Evolutionary conservation across 1,284 basidiomycete species (phyloP).

Genomic region (Fomitiporia mediterranea): DNA sequence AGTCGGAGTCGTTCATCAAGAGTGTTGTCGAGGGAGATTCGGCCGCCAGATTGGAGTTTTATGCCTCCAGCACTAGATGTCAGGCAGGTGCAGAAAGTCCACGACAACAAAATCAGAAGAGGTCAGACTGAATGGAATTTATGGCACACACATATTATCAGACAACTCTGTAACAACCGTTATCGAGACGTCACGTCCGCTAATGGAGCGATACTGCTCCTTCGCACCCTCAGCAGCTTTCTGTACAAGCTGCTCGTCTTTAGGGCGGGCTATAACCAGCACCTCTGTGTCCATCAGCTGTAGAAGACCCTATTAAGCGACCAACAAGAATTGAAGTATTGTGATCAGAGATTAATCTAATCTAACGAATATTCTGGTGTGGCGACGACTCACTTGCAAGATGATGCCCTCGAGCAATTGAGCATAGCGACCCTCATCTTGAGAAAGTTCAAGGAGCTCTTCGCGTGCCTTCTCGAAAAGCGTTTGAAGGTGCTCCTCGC

Average conservation of each 20-base stretch:
- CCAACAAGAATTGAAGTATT: slow-evolving; percentile 32
- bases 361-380: too few relatives aligned
- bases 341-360: too few relatives aligned
- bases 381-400: slow-evolving; percentile 54
- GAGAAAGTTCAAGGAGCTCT: slow-evolving; percentile 58
- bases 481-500: slow-evolving; percentile 90
- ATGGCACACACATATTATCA: slow-evolving; percentile 59
- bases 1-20: slow-evolving; percentile 83
- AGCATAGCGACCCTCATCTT: slow-evolving; percentile 69
- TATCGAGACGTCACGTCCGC: slow-evolving; percentile 64
- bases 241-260: slow-evolving; percentile 53
- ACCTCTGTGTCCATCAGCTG: slow-evolving; percentile 69
- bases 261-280: slow-evolving; percentile 56
- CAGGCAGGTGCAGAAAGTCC: background rate
- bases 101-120: background rate
- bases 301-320: slow-evolving; percentile 39
- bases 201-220: slow-evolving; percentile 65
- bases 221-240: slow-evolving; percentile 63
- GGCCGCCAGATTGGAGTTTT: slow-evolving; percentile 61
- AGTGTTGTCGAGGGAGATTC: slow-evolving; percentile 90
- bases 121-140: background rate
- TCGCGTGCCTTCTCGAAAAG: slow-evolving; percentile 79
- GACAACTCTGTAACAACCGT: slow-evolving; percentile 63
- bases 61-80: slow-evolving; percentile 73
- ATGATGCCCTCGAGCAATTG: slow-evolving; percentile 80